Evolutionary conservation across 2,329 filamentous ascomycete genomes (phyloP), one percentile per base, ranked within the genome.

Genomic region (Cladosporium sp.): DNA sequence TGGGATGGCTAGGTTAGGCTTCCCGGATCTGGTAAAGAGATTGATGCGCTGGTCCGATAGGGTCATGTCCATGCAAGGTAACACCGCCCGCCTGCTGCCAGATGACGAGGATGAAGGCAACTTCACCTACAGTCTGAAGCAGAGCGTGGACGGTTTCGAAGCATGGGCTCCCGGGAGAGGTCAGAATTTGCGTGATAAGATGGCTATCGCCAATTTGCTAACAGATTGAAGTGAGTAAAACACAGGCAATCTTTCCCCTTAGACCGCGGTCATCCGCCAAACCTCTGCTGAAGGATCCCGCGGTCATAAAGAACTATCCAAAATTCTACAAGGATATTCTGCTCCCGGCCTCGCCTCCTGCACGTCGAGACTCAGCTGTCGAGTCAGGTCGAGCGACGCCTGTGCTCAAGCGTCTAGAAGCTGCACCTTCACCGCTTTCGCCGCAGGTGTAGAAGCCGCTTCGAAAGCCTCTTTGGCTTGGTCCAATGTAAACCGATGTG

Each of bases 401-500:
- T 21, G 8, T 26, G 1, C 12, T 71, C 66, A 75, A 37, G 67
- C 69, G 66, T 76, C 74, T 40, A 76, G 63, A 28, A 76, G 55
- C 69, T 74, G 73, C 35, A 76, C 74, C 69, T 79, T 78, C 46
- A 79, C 73, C 10, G 78, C 78, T 67, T 69, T 73, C 1, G 75
- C 73, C 33, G 70, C 65, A 16, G 78, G 75, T 23, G 73, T 76
- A 49, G 76, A 77, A 18, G 78, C 78, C 14, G 77, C 74, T 21
- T 71, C 70, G 68, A 79, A 79, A 6, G 78, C 78, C 46, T 76
- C 70, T 16, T 74, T 56, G n/a, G 74, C 77, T 28, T 79, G 72
- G 64, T 78, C 76, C 60, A 80, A 65, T 26, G 65, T 62, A 64
- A 74, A 80, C 26, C 76, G 74, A 69, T 80, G 77, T 12, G 78